A percentile compares a stretch with the other conserved stretches of the same genome.
These are phyloP conservation scores for Pyrenophora tritici-repentis DNA, from an alignment of 2,329 filamentous ascomycete species.

Conservation along the genomic window DNA sequence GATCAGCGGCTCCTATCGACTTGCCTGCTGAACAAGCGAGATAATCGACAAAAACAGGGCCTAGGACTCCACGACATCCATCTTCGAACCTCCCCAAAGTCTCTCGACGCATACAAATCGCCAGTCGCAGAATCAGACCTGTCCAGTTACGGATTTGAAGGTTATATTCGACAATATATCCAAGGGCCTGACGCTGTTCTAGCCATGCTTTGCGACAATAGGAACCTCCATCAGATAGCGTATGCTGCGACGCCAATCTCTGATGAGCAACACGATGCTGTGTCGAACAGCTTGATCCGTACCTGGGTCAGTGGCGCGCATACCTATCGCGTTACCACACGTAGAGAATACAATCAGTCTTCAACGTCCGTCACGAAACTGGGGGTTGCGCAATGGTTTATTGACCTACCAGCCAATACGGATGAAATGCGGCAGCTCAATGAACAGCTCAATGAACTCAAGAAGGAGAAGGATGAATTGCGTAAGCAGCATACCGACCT, in stretches of 20 bases:
- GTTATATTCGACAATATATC: slow-evolving; percentile 78
- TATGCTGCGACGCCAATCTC: slow-evolving; percentile 67
- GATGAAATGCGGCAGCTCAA: slow-evolving; percentile 66
- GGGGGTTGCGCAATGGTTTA: slow-evolving; percentile 70
- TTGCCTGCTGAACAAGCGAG: slow-evolving; percentile 60
- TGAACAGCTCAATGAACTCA: slow-evolving; percentile 53
- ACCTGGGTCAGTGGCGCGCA: slow-evolving; percentile 73
- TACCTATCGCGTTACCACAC: slow-evolving; percentile 62
- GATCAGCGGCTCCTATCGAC: slow-evolving; percentile 77
- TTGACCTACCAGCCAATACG: slow-evolving; percentile 73
- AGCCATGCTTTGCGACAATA: slow-evolving; percentile 82
- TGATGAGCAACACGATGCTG: slow-evolving; percentile 69
- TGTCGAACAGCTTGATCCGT: slow-evolving; percentile 64
- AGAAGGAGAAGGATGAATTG: slow-evolving; percentile 47
- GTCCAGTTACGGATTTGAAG: slow-evolving; percentile 68
- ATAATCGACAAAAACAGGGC: slow-evolving; percentile 26
- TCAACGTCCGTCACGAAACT: slow-evolving; percentile 71
- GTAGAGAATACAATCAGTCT: slow-evolving; percentile 79
- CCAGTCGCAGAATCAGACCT: slow-evolving; percentile 64
- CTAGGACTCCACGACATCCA: slow-evolving; percentile 72
- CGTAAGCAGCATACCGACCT: slow-evolving; percentile 29
- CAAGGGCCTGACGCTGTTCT: slow-evolving; percentile 82
- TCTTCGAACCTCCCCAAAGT: slow-evolving; percentile 66
- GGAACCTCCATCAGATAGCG: slow-evolving; percentile 69
- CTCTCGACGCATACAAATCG: slow-evolving; percentile 60